Base-by-base conservation (phyloP, 345 rosid species). In the Boechera stricta region DNA sequence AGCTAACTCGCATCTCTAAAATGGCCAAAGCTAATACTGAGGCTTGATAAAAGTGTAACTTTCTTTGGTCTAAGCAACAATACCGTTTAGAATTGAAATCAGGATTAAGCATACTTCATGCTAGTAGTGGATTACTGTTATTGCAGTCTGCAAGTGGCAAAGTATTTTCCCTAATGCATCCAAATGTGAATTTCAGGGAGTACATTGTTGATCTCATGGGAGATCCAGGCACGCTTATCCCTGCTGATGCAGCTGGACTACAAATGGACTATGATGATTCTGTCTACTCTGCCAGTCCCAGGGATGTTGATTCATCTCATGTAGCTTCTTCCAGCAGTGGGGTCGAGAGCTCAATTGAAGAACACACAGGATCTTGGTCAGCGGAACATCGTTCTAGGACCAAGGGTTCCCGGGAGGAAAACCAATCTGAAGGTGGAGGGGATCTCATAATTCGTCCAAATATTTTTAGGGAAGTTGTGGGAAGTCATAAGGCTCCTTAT, bases 131-230 rank as follows among this genome's bases (percentile, higher is more conserved):
- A 32, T 48, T 32, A 39, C 35, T 71, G 38, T 59, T 44, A 64
- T 32, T 54, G 65, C 51, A 51, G 28, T 42, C 13, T 56, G 60
- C 29, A 64, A 44, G 8, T 45, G 10, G 56, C 55, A 28, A 45
- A 11, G 47, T 29, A 38, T 62, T 52, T 31, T 65, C 42, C 44
- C 24, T 54, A 47, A 63, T 2, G 7, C 67, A 64, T 71, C 31
- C n/a, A 53, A 21, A 76, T 77, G 61, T 81, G 78, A 74, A 77
- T 82, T 87, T 79, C 92, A 94, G 98, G 94, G 98, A 94, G 88
- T 90, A 91, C 85, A 94, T 94, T 57, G 89, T 94, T 77, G 98
- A 94, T 77, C 89, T 94, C 54, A 94, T 90, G 94, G 97, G 97
- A 70, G 98, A 86, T 85, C 98, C 97, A 32, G 98, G 97, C 60